Conservation (phyloP, 768 basidiomycete genomes). For the Auriscalpium orientale region DNA sequence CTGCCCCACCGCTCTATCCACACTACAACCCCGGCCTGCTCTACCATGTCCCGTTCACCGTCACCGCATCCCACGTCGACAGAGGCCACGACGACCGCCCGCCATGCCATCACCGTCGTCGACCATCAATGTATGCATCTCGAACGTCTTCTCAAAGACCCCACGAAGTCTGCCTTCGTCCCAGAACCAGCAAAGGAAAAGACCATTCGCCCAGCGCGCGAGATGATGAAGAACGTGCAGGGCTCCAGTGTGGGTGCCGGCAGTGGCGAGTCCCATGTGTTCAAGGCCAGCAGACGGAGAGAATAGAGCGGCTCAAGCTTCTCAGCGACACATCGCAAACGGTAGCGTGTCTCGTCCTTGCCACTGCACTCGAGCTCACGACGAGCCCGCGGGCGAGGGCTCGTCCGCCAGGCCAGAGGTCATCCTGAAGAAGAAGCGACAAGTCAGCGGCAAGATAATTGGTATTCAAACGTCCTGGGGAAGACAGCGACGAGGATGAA, state of each 20-base stretch:
- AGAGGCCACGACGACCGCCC: conserved; percentile 12
- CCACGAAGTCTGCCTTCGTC: conserved; percentile 71
- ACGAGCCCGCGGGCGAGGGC: conserved; percentile 21
- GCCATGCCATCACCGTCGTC: conserved; percentile 42
- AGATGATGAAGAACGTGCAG: conserved; percentile 99
- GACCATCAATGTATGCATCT: conserved; percentile 61
- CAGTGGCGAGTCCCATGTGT: conserved; percentile 97
- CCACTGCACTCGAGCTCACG: conserved; percentile 13
- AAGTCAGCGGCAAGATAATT: conserved; percentile 75
- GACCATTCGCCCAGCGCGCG: conserved; percentile 70
- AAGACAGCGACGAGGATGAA: conserved; percentile 38
- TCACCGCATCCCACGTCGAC: conserved; percentile 19
- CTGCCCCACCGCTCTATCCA: no score
- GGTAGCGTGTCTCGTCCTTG: conserved; percentile 43
- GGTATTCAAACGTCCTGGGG: conserved; percentile 45
- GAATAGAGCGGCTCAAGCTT: conserved; percentile 93
- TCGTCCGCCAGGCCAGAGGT: conserved; percentile 24
- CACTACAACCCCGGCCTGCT: no score
- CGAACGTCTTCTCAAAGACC: conserved; percentile 85
- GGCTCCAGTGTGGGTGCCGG: conserved; percentile 96
- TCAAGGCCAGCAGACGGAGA: conserved; percentile 90
- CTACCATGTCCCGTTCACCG: conserved; percentile 22
- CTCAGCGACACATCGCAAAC: conserved; percentile 78
- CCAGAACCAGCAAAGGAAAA: conserved; percentile 81
- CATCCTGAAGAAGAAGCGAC: conserved; percentile 70